These are phyloP conservation scores for Verticillium klebahnii DNA, from an alignment of 2,329 filamentous ascomycete species.

Conservation along the genomic window DNA sequence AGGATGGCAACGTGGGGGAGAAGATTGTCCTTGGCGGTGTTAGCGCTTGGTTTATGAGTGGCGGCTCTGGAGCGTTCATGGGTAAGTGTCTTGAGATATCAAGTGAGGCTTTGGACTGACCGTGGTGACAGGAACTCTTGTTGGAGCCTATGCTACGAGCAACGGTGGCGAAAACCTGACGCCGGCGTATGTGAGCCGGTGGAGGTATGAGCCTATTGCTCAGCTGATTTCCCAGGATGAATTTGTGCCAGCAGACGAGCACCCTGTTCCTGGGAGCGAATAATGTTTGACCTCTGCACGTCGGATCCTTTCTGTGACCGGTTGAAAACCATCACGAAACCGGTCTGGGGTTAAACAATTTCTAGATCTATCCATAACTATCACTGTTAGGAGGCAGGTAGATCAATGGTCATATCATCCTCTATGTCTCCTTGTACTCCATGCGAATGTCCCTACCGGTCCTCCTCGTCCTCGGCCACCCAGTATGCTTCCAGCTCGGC, in stretches of 20 bases:
- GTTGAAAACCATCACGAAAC: too few relatives aligned
- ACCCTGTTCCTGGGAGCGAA: background rate
- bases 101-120: background rate
- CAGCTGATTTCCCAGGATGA: background rate
- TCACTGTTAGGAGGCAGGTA: background rate
- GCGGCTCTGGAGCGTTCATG: slow-evolving; percentile 18
- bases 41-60: slow-evolving; percentile 6
- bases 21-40: slow-evolving; percentile 30
- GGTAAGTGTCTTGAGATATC: slow-evolving; percentile 20
- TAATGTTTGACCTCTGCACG: background rate
- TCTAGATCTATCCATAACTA: too few relatives aligned
- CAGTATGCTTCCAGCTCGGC: slow-evolving; percentile 35
- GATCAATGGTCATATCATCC: background rate
- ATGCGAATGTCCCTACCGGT: slow-evolving; percentile 4
- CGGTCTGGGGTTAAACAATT: too few relatives aligned
- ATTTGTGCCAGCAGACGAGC: background rate
- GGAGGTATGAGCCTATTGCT: slow-evolving; percentile 34
- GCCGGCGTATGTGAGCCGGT: slow-evolving; percentile 41
- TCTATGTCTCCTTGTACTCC: background rate
- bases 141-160: slow-evolving; percentile 48
- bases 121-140: slow-evolving; percentile 33
- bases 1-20: slow-evolving; percentile 16
- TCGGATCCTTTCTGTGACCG: background rate
- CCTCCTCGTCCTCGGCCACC: slow-evolving; percentile 21
- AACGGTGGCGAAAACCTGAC: slow-evolving; percentile 40